A percentile compares a stretch with the other conserved stretches of the same genome.
Evolutionary conservation across 2,329 filamentous ascomycete genomes (phyloP).

Genomic region (Xylaria sp.): DNA sequence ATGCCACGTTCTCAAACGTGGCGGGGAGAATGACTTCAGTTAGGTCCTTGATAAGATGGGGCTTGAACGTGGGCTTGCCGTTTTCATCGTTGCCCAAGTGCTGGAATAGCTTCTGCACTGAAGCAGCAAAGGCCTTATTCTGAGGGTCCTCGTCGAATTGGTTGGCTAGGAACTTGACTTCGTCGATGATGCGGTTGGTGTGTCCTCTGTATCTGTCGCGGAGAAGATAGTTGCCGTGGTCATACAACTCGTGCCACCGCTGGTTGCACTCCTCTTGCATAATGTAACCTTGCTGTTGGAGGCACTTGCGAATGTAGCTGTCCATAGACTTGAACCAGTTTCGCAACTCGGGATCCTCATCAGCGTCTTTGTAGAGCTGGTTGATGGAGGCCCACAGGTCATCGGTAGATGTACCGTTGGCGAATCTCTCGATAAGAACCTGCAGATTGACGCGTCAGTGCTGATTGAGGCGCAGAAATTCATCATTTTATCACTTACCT

Average conservation of each 20-base stretch:
- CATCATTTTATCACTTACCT: slow-evolving; percentile 57
- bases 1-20: slow-evolving; percentile 84
- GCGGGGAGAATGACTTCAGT: slow-evolving; percentile 86
- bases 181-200: slow-evolving; percentile 86
- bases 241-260: slow-evolving; percentile 87
- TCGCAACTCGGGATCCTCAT: slow-evolving; percentile 85
- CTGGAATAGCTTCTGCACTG: slow-evolving; percentile 85
- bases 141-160: slow-evolving; percentile 91
- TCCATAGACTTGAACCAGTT: slow-evolving; percentile 88
- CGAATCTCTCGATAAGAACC: slow-evolving; percentile 92
- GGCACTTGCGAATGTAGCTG: slow-evolving; percentile 80
- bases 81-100: slow-evolving; percentile 87
- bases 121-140: slow-evolving; percentile 82
- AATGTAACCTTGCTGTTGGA: slow-evolving; percentile 91
- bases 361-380: slow-evolving; percentile 86
- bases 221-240: slow-evolving; percentile 85
- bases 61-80: slow-evolving; percentile 91
- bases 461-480: slow-evolving; percentile 44
- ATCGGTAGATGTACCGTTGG: slow-evolving; percentile 90
- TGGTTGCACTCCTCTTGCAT: slow-evolving; percentile 81
- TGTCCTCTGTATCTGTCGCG: slow-evolving; percentile 88
- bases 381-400: slow-evolving; percentile 88
- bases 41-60: slow-evolving; percentile 88
- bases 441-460: slow-evolving; percentile 59
- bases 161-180: slow-evolving; percentile 87